A percentile compares a stretch with the other conserved stretches of the same genome.
These are phyloP conservation scores for Debaryomycetaceae sp. DNA, from an alignment of 1,139 yeast genomes.

Conservation along the genomic window DNA sequence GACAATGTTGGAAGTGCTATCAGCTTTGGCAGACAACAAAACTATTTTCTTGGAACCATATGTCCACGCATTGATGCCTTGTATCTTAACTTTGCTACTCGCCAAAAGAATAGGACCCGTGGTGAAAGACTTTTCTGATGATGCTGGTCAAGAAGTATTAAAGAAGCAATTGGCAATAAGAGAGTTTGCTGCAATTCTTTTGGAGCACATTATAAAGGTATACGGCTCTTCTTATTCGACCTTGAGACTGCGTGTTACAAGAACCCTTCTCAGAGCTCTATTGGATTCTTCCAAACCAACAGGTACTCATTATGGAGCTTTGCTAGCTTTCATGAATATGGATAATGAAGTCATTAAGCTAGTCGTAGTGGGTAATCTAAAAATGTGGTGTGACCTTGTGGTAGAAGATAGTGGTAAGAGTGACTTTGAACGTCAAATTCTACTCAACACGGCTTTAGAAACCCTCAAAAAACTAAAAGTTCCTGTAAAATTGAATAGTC, in stretches of 20 bases:
- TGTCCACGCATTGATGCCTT: conserved; percentile 95
- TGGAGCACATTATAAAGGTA: conserved; percentile 70
- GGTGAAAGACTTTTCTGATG: conserved; percentile 30
- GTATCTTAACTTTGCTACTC: conserved; percentile 80
- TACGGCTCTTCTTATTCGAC: conserved; percentile 89
- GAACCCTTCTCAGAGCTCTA: conserved; percentile 88
- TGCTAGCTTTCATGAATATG: conserved; percentile 76
- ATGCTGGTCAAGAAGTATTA: conserved; percentile 26
- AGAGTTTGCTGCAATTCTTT: conserved; percentile 81
- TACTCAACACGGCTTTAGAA: conserved; percentile 51
- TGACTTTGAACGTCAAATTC: conserved; percentile 41
- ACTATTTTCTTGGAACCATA: conserved; percentile 93
- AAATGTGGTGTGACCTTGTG: conserved; percentile 71
- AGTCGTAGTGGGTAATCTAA: conserved; percentile 77
- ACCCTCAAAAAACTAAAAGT: conserved; percentile 47
- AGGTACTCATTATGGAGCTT: conserved; percentile 91
- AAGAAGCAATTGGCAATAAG: conserved; percentile 62
- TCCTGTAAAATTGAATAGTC: conserved; percentile 22
- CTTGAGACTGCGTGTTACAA: conserved; percentile 87
- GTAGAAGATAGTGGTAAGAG: conserved; percentile 33
- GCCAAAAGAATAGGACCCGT: conserved; percentile 85
- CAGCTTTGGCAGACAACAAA: conserved; percentile 78
- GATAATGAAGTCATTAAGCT: conserved; percentile 89
- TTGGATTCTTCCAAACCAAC: conserved; percentile 73
- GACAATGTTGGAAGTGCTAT: conserved; percentile 89